Conservation (phyloP, 371 early-diverging fungal genomes). For the Apophysomyces elegans region DNA sequence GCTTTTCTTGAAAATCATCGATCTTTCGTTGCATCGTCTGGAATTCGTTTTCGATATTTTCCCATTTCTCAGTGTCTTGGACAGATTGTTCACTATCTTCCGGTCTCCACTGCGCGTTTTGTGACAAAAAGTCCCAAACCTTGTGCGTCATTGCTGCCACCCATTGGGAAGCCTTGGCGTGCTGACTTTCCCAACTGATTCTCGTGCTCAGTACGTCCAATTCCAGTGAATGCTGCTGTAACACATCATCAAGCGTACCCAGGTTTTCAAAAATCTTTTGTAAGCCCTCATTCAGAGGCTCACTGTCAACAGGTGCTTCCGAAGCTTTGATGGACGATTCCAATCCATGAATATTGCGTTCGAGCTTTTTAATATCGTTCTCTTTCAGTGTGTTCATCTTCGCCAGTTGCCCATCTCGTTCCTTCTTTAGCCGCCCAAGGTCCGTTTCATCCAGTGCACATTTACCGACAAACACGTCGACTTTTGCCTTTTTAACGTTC, state of each 20-base stretch:
- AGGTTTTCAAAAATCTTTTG: constrained; percentile 21
- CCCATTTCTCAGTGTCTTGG: constrained; percentile 2
- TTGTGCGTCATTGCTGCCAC: constrained; percentile 26
- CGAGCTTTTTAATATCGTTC: constrained; percentile 30
- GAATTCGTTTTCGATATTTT: background rate
- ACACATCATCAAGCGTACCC: constrained; percentile 19
- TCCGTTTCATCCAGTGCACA: constrained; percentile 36
- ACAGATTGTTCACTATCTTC: background rate
- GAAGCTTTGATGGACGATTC: constrained; percentile 19
- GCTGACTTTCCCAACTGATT: constrained; percentile 38
- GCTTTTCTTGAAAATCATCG: background rate
- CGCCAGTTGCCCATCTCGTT: constrained; percentile 32
- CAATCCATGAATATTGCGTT: constrained; percentile 23
- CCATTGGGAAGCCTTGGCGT: constrained; percentile 25
- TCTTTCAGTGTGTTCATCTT: constrained; percentile 33
- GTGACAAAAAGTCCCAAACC: constrained; percentile 37
- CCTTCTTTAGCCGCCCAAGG: constrained; percentile 32
- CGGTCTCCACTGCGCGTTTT: constrained; percentile 41
- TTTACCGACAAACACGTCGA: constrained; percentile 40
- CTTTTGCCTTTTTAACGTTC: constrained; percentile 24
- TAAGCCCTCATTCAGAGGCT: constrained; percentile 15
- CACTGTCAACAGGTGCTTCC: constrained; percentile 16
- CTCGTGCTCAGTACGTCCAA: constrained; percentile 32
- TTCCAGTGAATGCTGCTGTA: constrained; percentile 25
- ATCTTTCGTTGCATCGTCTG: background rate